phyloP scores from a whole-genome alignment of 106 monocot species.

The Triglochin maritima region DNA sequence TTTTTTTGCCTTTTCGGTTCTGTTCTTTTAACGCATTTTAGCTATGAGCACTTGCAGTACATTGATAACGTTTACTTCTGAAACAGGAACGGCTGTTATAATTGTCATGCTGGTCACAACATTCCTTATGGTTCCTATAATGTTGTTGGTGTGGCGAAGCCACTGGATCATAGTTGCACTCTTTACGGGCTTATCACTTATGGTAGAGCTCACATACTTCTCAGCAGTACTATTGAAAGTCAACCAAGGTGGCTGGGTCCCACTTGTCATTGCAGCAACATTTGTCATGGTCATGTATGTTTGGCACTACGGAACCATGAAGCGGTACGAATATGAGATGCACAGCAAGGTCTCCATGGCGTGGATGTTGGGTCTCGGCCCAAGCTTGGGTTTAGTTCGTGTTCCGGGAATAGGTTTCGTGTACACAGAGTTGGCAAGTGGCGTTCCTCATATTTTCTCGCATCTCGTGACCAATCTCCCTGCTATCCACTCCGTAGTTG shows the following conservation, averaged over 20 bases:
- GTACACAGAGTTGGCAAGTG: constrained; percentile 72
- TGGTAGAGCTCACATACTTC: constrained; percentile 77
- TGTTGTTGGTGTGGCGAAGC: constrained; percentile 83
- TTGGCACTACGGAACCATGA: constrained; percentile 73
- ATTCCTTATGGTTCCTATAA: constrained; percentile 75
- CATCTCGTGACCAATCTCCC: constrained; percentile 89
- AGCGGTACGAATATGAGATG: constrained; percentile 74
- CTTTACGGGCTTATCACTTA: constrained; percentile 53
- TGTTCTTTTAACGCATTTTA: background rate
- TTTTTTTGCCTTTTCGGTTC: background rate
- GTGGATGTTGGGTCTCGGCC: constrained; percentile 76
- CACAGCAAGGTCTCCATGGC: constrained; percentile 82
- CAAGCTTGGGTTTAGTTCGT: constrained; percentile 64
- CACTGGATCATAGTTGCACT: constrained; percentile 57
- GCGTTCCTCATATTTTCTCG: constrained; percentile 85
- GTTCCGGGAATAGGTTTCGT: constrained; percentile 84
- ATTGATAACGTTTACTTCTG: background rate
- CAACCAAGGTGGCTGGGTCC: constrained; percentile 86
- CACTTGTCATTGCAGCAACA: constrained; percentile 55
- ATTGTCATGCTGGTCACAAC: constrained; percentile 91
- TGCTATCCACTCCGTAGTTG: constrained; percentile 49
- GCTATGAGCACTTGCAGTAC: no score
- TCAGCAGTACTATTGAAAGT: constrained; percentile 71
- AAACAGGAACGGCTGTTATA: constrained; percentile 77
- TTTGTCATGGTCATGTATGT: constrained; percentile 69